Base-by-base conservation (phyloP, 1,284 basidiomycete species). In the Vanrija sp. region DNA sequence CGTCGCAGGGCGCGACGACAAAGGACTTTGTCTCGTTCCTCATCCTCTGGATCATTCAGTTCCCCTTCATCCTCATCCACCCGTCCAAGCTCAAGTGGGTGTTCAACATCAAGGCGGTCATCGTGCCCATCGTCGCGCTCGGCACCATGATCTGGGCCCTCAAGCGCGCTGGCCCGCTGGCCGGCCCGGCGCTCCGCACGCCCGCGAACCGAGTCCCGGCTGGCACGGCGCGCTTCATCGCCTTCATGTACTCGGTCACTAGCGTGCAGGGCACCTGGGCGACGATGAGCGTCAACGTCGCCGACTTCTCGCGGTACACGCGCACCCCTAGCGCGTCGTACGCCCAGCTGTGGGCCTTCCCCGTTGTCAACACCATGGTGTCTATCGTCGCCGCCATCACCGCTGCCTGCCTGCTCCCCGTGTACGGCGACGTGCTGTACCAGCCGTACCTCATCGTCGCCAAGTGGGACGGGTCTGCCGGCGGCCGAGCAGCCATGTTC, bases 121-220 rank as follows among this genome's bases (percentile, higher is more conserved):
- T 86, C 15, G 86, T 87, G 0, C 87, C 87, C 0, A 74, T 82
- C 5, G 81, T 85, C 7, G 87, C 85, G 78, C 57, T 89, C 23
- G 82, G 83, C 8, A 87, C 88, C 61, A 78, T 89, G 57, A 85
- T 86, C 28, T 90, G 87, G 87, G 82, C 85, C 0, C 70, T 89
- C 55, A 88, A 87, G 65, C 62, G 57, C 23, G 85, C 84, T 55
- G 84, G 85, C 1, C 72, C 88, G 14, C 85, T 85, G 0, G 81
- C 83, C 51, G 88, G 85, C 64, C 77, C 83, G 0, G 86, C 85
- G 0, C 65, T 75, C 9, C 54, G 64, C 21, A 54, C 51, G 40
- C 65, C 61, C 12, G 58, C 58, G 8, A 60, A 64, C 51, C 57
- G 69, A 28, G 68, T 61, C 3, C 55, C 64, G 5, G 49, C 57